Conservation (phyloP, 495 filamentous ascomycete genomes). For the Apodospora peruviana region DNA sequence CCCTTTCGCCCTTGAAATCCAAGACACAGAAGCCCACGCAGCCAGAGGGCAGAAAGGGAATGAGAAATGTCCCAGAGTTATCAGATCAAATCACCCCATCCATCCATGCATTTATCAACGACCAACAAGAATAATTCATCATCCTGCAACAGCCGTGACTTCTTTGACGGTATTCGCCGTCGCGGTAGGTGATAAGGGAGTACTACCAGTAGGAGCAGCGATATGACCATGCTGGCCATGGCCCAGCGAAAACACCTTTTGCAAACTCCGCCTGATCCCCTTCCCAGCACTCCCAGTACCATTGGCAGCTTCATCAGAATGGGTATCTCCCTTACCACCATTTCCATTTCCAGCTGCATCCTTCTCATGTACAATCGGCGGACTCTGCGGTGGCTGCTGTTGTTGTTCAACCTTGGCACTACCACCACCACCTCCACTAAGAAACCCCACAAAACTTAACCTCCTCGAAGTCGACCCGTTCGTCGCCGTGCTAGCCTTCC, state of each 20-base stretch:
- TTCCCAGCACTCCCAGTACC: constrained; percentile 17
- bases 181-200: constrained; percentile 6
- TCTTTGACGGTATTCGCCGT: too few species aligned
- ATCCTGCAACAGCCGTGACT: constrained; percentile 10
- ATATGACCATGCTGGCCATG: constrained; percentile 8
- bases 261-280: constrained; percentile 35
- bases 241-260: constrained; percentile 33
- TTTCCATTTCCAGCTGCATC: not conserved
- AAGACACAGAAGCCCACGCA: too few species aligned
- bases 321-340: constrained; percentile 9
- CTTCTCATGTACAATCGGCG: not conserved
- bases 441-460: constrained; percentile 24
- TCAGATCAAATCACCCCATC: too few species aligned
- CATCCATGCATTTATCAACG: not conserved
- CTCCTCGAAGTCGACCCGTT: constrained; percentile 10
- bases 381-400: too few species aligned
- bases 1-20: too few species aligned
- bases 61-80: too few species aligned
- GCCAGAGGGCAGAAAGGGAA: too few species aligned
- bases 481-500: constrained; percentile 11
- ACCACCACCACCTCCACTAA: constrained; percentile 8
- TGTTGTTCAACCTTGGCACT: too few species aligned
- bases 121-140: too few species aligned
- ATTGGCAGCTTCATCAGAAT: constrained; percentile 39
- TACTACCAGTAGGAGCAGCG: not conserved